Evolutionary conservation across 2,329 filamentous ascomycete genomes (phyloP), one percentile per base, ranked within the genome.

Genomic region (Aspergillus calidoustus): DNA sequence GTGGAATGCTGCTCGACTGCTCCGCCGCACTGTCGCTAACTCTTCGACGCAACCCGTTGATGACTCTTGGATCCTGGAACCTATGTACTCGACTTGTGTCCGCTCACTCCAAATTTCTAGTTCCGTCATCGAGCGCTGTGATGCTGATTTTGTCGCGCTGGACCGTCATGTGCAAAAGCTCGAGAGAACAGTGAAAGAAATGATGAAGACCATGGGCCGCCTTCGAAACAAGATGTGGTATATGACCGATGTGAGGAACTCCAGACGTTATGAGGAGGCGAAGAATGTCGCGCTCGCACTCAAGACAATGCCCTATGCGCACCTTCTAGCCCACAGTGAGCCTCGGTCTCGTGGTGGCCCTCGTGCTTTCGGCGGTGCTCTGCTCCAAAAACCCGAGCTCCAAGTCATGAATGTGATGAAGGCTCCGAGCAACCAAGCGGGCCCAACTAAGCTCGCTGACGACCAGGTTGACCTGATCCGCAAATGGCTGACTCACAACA

Each of bases 171-270:
- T 94, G 70, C 90, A 92, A 70, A 86, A 90, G 3, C 88, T 93
- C 52, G 91, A 94, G 69, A 85, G 84, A 3, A 84, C 87, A 13
- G 89, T 93, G 41, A 89, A 92, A 46, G 83, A 87, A 5, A 91
- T 92, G 86, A 90, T 92, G 83, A 83, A 84, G 61, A 87, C 87
- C 5, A 83, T 95, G 43, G 87, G 89, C 60, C 88, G 90, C 23
- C 83, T 97, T 44, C 87, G 95, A 47, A 91, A 97, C 75, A 98
- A 98, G 82, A 97, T 98, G 91, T 99, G 95, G 95, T 99, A 96
- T 74, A 91, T 95, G 63, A 94, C 91, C 1, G 93, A 97, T 75
- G 93, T 98, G 30, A 90, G 92, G 64, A 93, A 94, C 70, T 97
- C 95, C 4, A 91, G 89, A 53, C 87, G 89, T 9, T 98, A 97